These are phyloP conservation scores for Dioscorea cayenensis DNA, from an alignment of 116 monocot genomes.

Conservation along the genomic window DNA sequence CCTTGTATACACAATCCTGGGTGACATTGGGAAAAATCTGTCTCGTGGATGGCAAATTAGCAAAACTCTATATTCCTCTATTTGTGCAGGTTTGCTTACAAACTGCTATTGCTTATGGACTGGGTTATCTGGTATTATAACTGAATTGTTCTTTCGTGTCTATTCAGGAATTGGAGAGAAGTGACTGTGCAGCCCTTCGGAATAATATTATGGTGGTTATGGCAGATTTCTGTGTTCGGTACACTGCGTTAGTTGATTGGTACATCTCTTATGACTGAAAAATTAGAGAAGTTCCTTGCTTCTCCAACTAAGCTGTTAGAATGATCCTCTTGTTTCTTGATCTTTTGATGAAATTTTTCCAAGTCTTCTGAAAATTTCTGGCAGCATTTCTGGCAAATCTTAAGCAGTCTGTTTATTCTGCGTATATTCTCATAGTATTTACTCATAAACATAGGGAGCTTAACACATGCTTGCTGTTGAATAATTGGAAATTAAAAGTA, in stretches of 20 bases:
- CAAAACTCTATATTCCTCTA: slow-evolving; percentile 84
- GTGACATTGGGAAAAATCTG: slow-evolving; percentile 96
- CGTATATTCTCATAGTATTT: background rate
- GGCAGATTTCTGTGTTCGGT: slow-evolving; percentile 91
- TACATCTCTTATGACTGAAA: slow-evolving; percentile 19
- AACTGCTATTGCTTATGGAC: background rate
- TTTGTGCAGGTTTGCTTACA: slow-evolving; percentile 73
- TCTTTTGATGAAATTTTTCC: background rate
- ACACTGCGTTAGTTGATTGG: slow-evolving; percentile 97
- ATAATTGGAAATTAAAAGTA: background rate
- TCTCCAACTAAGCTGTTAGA: background rate
- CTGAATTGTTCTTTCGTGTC: slow-evolving; percentile 10
- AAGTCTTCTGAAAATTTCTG: background rate
- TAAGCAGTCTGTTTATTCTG: background rate
- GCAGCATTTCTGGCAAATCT: background rate
- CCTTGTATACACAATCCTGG: slow-evolving; percentile 87
- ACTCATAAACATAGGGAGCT: background rate
- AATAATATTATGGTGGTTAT: slow-evolving; percentile 89
- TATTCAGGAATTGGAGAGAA: slow-evolving; percentile 83
- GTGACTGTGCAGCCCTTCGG: slow-evolving; percentile 73
- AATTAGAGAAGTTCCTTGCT: background rate
- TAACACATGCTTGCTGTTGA: background rate
- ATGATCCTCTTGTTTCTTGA: background rate
- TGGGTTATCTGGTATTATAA: slow-evolving; percentile 3
- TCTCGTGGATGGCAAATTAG: slow-evolving; percentile 79